A percentile compares a stretch with the other conserved stretches of the same genome.
Evolutionary conservation across 495 filamentous ascomycete genomes (phyloP).

Genomic region (Penicillium maclennaniae): DNA sequence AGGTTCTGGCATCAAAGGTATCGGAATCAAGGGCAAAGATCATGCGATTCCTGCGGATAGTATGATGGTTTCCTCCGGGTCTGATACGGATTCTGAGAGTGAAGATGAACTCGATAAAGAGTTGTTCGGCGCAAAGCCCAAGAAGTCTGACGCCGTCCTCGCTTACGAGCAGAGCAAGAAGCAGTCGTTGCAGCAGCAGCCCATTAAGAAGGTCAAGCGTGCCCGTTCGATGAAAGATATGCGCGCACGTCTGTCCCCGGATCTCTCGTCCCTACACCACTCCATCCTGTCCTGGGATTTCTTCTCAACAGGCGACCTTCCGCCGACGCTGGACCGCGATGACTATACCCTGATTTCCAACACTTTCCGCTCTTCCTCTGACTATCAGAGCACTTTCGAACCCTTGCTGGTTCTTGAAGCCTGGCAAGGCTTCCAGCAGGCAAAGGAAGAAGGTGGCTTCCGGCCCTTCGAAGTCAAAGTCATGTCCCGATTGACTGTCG

Average conservation of each 20-base stretch:
- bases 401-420: conserved; percentile 89
- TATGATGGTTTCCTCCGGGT: conserved; percentile 77
- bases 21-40: conserved; percentile 79
- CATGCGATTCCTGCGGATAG: conserved; percentile 66
- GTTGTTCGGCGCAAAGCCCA: conserved; percentile 51
- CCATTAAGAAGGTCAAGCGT: conserved; percentile 75
- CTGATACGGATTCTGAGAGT: conserved; percentile 72
- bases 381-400: conserved; percentile 86
- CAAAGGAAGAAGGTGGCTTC: conserved; percentile 77
- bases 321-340: conserved; percentile 63
- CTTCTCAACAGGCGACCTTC: conserved; percentile 79
- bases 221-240: conserved; percentile 82
- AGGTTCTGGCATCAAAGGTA: conserved; percentile 71
- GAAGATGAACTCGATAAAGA: conserved; percentile 62
- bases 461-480: conserved; percentile 81
- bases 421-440: conserved; percentile 89
- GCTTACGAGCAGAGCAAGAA: conserved; percentile 55
- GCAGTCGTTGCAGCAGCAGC: conserved; percentile 52
- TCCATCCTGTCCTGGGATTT: conserved; percentile 90
- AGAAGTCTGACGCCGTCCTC: conserved; percentile 44
- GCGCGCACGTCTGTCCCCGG: conserved; percentile 85
- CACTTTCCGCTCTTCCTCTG: conserved; percentile 65
- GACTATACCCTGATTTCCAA: conserved; percentile 72
- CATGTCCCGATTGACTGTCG: conserved; percentile 79
- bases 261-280: conserved; percentile 79